Evolutionary conservation across 257 asterid genomes (phyloP).

Genomic region (Jacaranda copaia): DNA sequence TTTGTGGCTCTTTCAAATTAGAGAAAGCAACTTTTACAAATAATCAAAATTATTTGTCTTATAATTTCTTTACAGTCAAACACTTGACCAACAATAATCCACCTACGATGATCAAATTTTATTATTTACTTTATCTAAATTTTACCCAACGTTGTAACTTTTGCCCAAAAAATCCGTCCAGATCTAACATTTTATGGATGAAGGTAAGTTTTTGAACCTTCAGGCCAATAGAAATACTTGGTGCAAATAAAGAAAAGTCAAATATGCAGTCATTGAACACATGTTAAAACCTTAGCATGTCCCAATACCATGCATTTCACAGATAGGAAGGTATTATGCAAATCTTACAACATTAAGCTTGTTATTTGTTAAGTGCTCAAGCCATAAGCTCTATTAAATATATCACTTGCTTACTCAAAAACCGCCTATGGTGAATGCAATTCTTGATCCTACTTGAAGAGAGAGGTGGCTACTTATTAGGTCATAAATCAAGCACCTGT

Average conservation of each 20-base stretch:
- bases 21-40: constrained; percentile 6
- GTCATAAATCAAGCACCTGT: neutral
- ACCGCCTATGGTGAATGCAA: neutral
- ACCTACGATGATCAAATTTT: neutral
- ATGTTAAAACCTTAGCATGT: neutral
- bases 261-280: neutral
- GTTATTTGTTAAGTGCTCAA: neutral
- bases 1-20: neutral
- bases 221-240: constrained; percentile 6
- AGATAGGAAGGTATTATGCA: neutral
- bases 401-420: neutral
- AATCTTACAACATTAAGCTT: neutral
- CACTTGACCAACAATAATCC: neutral
- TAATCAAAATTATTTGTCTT: neutral
- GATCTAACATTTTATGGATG: constrained; percentile 21
- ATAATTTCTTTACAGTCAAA: neutral
- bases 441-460: neutral
- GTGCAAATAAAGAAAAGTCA: neutral
- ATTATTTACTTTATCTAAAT: constrained; percentile 23
- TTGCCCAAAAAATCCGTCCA: constrained; percentile 24
- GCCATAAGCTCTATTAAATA: neutral
- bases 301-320: neutral
- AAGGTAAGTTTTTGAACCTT: constrained; percentile 10
- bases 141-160: constrained; percentile 19
- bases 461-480: neutral